Conservation (phyloP, 495 filamentous ascomycete species). For the Sabuloglossum arenarium region DNA sequence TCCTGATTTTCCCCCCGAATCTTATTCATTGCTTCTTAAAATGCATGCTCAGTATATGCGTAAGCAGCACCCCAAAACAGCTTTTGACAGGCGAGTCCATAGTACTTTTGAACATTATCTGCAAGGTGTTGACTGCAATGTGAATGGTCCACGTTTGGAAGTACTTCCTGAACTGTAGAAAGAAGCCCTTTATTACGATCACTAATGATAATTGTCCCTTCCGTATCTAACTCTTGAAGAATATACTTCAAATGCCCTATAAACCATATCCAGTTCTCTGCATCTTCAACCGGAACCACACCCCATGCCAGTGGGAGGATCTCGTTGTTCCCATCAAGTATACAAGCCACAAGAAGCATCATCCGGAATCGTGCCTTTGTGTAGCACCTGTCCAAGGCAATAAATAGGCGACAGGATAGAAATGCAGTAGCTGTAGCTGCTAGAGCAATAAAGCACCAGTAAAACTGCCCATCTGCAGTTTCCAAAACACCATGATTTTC, state of each 20-base stretch:
- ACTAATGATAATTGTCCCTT: not conserved
- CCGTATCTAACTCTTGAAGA: not conserved
- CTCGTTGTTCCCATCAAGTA: not conserved
- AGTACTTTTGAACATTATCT: not conserved
- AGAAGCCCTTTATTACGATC: not conserved
- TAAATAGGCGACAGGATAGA: too few relatives aligned
- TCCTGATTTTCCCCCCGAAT: not conserved
- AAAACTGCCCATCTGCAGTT: too few relatives aligned
- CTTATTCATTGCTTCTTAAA: not conserved
- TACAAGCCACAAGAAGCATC: not conserved
- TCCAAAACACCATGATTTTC: too few relatives aligned
- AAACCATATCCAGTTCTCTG: not conserved
- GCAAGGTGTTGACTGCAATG: constrained; percentile 19
- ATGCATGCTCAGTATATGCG: not conserved
- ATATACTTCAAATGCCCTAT: not conserved
- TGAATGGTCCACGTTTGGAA: not conserved
- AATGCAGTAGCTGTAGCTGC: too few relatives aligned
- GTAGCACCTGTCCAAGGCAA: too few relatives aligned
- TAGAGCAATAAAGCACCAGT: too few relatives aligned
- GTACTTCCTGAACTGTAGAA: not conserved
- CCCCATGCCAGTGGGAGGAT: not conserved
- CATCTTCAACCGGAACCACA: not conserved
- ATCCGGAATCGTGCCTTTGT: not conserved
- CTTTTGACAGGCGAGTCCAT: not conserved
- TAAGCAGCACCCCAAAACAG: not conserved